Evolutionary conservation across 108 stramenopile genomes (phyloP), one percentile per base, ranked within the genome.

Genomic region (Pelagomonas calceolata): DNA sequence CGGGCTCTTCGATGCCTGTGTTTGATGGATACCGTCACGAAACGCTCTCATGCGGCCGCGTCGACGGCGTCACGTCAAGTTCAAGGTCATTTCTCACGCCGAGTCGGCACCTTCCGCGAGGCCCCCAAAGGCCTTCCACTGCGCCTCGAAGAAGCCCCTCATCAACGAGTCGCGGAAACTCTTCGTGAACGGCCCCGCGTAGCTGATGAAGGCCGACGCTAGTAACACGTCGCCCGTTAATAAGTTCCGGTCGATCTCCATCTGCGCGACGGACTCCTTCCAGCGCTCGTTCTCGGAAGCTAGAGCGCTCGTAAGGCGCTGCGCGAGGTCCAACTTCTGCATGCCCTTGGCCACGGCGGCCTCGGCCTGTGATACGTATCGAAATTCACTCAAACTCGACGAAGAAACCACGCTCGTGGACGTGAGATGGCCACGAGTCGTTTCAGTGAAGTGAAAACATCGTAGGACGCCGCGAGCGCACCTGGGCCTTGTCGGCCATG

Each of bases 271-370:
- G 68, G 81, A 83, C 31, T 76, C 85, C 0, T 81, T 88, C 91
- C 91, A 92, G 66, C 91, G 82, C n/a, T 84, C 83, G 73, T 90
- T 92, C 77, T 92, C 91, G 12, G 86, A 83, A 60, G 87, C 83
- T 14, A 92, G 72, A 0, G 91, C 91, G 44, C 70, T 75, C 16
- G 89, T 92, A 30, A 92, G 72, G 32, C 91, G 87, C 69, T 88
- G 86, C 12, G 91, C 91, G 17, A 92, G 82, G 66, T 86, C 84
- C 33, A 92, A 82, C 81, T 88, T 92, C 15, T 66, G 68, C 75
- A 88, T 81, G 5, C 91, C 87, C 33, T 70, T 70, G 34, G 81
- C 81, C 33, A 89, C 86, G 18, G 64, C 67, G 43, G 75, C 73
- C n/a, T n/a, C n/a, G n/a, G n/a, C n/a, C n/a, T n/a, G n/a, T n/a